phyloP scores from a whole-genome alignment of 2,329 filamentous ascomycete genomes.

The Diaporthe destruens region DNA sequence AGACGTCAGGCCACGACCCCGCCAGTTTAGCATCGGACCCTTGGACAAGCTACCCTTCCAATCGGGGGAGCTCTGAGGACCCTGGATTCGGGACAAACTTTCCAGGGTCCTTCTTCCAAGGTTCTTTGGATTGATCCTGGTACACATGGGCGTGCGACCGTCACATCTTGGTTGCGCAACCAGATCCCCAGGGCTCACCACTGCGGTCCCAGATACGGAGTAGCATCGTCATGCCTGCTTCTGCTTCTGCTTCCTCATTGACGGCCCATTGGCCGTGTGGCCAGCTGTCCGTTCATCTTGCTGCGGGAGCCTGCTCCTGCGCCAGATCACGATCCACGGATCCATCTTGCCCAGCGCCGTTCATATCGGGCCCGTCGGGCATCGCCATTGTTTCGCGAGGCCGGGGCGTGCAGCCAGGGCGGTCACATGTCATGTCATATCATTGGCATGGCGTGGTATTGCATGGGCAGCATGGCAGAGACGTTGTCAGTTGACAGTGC shows the following conservation, averaged over 20 bases:
- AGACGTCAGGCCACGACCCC: slow-evolving; percentile 21
- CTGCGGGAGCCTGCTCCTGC: neutral
- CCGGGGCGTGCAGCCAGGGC: neutral
- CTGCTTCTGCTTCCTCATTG: neutral
- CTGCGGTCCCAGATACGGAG: neutral
- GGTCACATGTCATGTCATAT: slow-evolving; percentile 20
- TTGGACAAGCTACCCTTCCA: slow-evolving; percentile 3
- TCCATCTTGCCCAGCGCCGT: neutral
- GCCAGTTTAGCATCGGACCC: slow-evolving; percentile 29
- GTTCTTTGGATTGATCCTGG: neutral
- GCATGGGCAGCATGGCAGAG: neutral
- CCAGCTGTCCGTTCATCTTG: neutral
- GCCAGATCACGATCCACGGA: slow-evolving; percentile 10
- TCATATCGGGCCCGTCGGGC: slow-evolving; percentile 12
- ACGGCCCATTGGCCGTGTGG: neutral
- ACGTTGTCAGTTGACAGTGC: slow-evolving; percentile 3
- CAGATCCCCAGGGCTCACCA: neutral
- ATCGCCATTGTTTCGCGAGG: slow-evolving; percentile 15
- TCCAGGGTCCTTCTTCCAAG: slow-evolving; percentile 19
- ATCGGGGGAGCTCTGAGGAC: slow-evolving; percentile 13
- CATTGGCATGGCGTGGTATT: slow-evolving; percentile 24
- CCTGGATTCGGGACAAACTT: slow-evolving; percentile 30
- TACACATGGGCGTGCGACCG: neutral
- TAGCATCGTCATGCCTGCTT: neutral
- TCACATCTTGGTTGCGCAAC: neutral